Evolutionary conservation across 192 early-diverging fungal genomes (phyloP).

Genomic region (Linnemannia elongata): DNA sequence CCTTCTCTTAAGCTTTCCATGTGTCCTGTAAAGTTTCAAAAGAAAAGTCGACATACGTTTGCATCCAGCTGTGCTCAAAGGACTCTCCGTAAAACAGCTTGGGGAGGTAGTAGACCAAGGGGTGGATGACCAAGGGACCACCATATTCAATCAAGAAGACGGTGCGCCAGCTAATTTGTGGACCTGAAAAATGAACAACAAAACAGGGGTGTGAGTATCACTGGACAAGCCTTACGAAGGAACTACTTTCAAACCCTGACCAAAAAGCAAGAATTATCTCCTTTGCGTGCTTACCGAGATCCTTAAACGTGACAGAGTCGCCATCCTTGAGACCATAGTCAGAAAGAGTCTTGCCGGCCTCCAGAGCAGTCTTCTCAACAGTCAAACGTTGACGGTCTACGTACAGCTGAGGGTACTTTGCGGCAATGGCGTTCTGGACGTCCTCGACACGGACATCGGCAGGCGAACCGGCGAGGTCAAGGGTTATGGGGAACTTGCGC

Average conservation of each 20-base stretch:
- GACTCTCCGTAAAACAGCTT: conserved; percentile 74
- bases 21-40: neutral
- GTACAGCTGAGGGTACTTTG: conserved; percentile 73
- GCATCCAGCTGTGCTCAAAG: conserved; percentile 81
- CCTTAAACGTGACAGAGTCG: conserved; percentile 76
- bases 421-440: conserved; percentile 76
- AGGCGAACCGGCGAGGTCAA: conserved; percentile 69
- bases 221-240: neutral
- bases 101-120: conserved; percentile 84
- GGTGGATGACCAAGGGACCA: conserved; percentile 90
- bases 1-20: neutral
- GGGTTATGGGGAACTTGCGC: conserved; percentile 64
- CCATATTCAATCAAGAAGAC: conserved; percentile 96
- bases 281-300: conserved; percentile 61
- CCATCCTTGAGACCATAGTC: conserved; percentile 76
- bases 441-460: conserved; percentile 75
- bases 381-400: conserved; percentile 88
- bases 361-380: conserved; percentile 70
- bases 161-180: conserved; percentile 94
- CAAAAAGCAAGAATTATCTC: neutral
- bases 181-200: conserved; percentile 59
- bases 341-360: conserved; percentile 69
- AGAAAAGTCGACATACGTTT: conserved; percentile 57
- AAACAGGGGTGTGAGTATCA: neutral
- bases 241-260: neutral